Conservation (phyloP, 2,329 filamentous ascomycete genomes). For the Coccinonectria pachysandricola region DNA sequence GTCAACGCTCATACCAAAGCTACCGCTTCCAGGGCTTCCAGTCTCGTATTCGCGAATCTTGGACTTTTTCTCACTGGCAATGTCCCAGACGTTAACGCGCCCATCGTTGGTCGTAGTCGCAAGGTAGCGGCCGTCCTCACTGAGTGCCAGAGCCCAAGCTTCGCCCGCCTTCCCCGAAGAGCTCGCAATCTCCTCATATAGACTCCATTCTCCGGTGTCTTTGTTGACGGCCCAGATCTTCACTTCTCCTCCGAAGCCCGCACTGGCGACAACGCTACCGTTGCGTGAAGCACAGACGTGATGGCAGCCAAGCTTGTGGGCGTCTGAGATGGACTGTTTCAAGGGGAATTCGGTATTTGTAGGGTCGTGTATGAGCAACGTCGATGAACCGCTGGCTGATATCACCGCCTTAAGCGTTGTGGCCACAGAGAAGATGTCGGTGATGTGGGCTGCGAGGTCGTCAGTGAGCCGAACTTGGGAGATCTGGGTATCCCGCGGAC, state of each 20-base stretch:
- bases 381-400: constrained; percentile 76
- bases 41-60: constrained; percentile 83
- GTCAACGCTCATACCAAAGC: constrained; percentile 83
- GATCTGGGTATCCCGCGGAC: constrained; percentile 11
- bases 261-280: constrained; percentile 66
- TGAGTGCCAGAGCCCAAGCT: constrained; percentile 81
- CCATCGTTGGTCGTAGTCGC: constrained; percentile 85
- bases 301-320: constrained; percentile 84
- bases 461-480: constrained; percentile 10
- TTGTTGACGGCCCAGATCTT: constrained; percentile 65
- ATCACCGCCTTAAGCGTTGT: constrained; percentile 64
- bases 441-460: constrained; percentile 57
- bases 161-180: constrained; percentile 52
- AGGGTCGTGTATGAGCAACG: constrained; percentile 71
- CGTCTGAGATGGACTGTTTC: constrained; percentile 66
- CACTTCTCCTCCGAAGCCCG: constrained; percentile 81
- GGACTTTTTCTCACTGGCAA: constrained; percentile 40
- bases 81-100: constrained; percentile 80
- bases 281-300: constrained; percentile 65
- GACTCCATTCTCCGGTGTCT: constrained; percentile 44
- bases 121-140: constrained; percentile 71
- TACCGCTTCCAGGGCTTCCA: constrained; percentile 56
- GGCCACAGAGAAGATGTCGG: constrained; percentile 76
- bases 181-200: constrained; percentile 30
- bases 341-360: constrained; percentile 62